These are phyloP conservation scores for Gardenia jasminoides DNA, from an alignment of 257 asterid species.

Conservation along the genomic window DNA sequence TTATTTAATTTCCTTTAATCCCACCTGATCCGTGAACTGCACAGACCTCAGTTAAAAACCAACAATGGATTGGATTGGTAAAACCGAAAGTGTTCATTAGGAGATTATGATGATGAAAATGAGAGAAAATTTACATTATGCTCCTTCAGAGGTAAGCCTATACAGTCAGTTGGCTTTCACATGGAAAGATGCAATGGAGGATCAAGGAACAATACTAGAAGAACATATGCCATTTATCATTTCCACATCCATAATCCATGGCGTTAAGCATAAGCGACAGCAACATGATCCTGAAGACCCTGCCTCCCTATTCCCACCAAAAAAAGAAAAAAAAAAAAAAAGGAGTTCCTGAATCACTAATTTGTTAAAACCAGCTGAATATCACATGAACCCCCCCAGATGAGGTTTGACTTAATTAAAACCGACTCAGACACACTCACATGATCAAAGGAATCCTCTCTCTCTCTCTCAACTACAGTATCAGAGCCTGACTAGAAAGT, in stretches of 20 bases:
- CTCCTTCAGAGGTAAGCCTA: not conserved
- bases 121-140: not conserved
- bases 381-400: not conserved
- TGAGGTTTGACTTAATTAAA: not conserved
- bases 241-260: not conserved
- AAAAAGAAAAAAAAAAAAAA: not conserved
- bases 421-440: conserved; percentile 9
- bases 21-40: not conserved
- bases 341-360: not conserved
- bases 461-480: not conserved
- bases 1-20: too few relatives aligned
- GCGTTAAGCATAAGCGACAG: conserved; percentile 9
- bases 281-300: not conserved
- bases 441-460: not conserved
- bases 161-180: not conserved
- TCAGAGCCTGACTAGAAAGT: not conserved
- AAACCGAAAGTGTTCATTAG: too few relatives aligned
- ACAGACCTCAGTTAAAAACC: not conserved
- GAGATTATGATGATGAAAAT: not conserved
- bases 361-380: not conserved
- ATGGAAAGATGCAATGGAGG: not conserved
- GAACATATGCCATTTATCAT: not conserved
- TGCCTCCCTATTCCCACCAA: too few relatives aligned
- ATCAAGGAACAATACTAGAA: not conserved
- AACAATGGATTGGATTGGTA: not conserved